Evolutionary conservation across 176 grass and related monocot species (phyloP).

Genomic region (Oryza coarctata): DNA sequence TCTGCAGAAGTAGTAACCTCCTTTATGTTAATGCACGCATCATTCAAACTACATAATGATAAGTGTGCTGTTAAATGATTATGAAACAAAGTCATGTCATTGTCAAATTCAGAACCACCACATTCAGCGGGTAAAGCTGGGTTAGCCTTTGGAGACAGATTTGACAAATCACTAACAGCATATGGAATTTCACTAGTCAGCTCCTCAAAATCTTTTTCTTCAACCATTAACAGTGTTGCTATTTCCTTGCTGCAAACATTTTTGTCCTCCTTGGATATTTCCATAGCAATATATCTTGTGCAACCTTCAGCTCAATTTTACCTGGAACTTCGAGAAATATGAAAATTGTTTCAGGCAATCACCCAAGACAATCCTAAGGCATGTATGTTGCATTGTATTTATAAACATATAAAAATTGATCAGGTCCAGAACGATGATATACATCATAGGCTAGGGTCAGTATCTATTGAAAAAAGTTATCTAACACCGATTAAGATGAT

Average conservation of each 20-base stretch:
- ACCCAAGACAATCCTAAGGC: not conserved
- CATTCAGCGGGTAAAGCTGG: slow-evolving; percentile 14
- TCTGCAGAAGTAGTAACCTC: not conserved
- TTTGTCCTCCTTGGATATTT: not conserved
- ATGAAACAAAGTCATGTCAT: slow-evolving; percentile 7
- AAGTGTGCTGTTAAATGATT: not conserved
- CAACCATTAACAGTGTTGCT: not conserved
- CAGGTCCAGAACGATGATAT: too few species aligned
- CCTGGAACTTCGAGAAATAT: not conserved
- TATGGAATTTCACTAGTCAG: not conserved
- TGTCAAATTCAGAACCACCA: slow-evolving; percentile 25
- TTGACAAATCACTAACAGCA: not conserved
- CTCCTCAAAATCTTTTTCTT: not conserved
- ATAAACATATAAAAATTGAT: too few species aligned
- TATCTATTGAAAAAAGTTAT: too few species aligned
- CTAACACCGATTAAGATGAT: too few species aligned
- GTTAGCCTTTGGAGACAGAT: slow-evolving; percentile 20
- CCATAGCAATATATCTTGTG: slow-evolving; percentile 9
- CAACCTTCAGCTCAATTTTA: not conserved
- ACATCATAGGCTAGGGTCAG: too few species aligned
- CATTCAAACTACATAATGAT: slow-evolving; percentile 1
- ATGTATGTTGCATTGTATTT: too few species aligned
- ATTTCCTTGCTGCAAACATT: not conserved
- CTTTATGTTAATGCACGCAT: not conserved
- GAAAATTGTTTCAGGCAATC: slow-evolving; percentile 11